Base-by-base conservation (phyloP, 1,284 basidiomycete species). In the Ceratorhiza oryzae-sativae region DNA sequence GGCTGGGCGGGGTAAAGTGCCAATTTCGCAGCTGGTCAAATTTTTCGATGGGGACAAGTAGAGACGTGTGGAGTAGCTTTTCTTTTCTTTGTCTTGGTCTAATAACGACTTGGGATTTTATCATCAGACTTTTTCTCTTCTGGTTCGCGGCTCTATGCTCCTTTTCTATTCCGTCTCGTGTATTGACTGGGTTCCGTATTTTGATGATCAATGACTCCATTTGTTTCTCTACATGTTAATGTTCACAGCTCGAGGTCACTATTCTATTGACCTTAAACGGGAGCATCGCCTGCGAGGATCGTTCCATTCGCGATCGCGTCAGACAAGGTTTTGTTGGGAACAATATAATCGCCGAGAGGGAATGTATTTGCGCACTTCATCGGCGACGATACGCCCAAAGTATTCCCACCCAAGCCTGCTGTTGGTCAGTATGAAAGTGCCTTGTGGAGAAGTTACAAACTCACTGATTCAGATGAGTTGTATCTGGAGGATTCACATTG, bases 21-120 rank as follows among this genome's bases (percentile, higher is more conserved):
- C 89, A 2, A 85, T 93, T 56, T 89, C 87, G 18, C 86, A 92
- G 77, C 80, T 93, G 58, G 90, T 92, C n/a, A 90, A 90, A 23
- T 93, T 90, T 80, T 93, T 93, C 75, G 90, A 93, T 78, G 84
- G 86, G 74, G 90, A 90, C 70, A 86, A 85, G 81, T 80, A 78
- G 46, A 53, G 23, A 5, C 27, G 51, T 30, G 25, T 6, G 55
- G 27, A 23, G 67, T 53, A 36, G 48, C 39, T n/a, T 25, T 65
- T 8, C 39, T 18, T 36, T 61, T 51, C n/a, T 25, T 65, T 8
- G 36, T 18, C 25, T 61, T 41, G 13, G 27, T 34, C 39, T 51
- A 36, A 39, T 53, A 36, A 34, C 46, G 9, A 12, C 36, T 65
- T 51, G 48, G 15, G 27, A 51, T 9, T 51, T 27, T 53, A n/a